These are phyloP conservation scores for Acer campestre DNA, from an alignment of 345 rosid species.

Conservation along the genomic window DNA sequence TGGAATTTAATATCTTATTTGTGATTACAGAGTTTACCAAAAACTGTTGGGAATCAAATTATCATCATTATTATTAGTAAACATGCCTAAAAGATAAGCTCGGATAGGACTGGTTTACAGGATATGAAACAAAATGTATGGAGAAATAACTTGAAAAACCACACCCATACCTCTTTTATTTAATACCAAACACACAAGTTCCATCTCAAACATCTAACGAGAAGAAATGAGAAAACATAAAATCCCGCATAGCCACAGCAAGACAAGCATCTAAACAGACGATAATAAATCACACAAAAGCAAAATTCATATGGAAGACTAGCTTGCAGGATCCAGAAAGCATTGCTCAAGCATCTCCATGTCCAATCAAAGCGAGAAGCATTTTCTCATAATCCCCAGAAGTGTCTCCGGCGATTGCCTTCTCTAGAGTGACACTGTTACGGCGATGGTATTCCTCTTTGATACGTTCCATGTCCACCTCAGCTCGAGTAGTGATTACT, in stretches of 20 bases:
- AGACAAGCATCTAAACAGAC: slow-evolving; percentile 9
- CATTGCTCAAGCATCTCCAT: slow-evolving; percentile 50
- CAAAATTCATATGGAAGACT: neutral
- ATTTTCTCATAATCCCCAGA: slow-evolving; percentile 79
- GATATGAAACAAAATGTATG: neutral
- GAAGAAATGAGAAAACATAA: neutral
- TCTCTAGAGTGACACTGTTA: slow-evolving; percentile 74
- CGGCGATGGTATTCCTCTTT: slow-evolving; percentile 80
- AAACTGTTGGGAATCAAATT: no score
- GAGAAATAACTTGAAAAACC: neutral
- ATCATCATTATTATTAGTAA: no score
- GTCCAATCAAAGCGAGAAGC: slow-evolving; percentile 75
- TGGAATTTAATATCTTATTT: no score
- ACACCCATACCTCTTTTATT: neutral
- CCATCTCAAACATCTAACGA: neutral
- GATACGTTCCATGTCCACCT: slow-evolving; percentile 78
- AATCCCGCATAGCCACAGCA: neutral
- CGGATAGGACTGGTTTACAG: no score
- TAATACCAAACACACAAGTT: neutral
- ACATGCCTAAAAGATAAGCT: no score
- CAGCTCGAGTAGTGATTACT: slow-evolving; percentile 77
- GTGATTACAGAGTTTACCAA: no score
- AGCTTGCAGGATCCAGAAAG: neutral
- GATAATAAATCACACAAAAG: slow-evolving; percentile 10
- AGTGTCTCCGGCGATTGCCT: slow-evolving; percentile 68